Percentiles rank a stretch among this genome's conserved stretches.
phyloP scores from a whole-genome alignment of 768 basidiomycete species.

The Rhizopogon vulgaris region DNA sequence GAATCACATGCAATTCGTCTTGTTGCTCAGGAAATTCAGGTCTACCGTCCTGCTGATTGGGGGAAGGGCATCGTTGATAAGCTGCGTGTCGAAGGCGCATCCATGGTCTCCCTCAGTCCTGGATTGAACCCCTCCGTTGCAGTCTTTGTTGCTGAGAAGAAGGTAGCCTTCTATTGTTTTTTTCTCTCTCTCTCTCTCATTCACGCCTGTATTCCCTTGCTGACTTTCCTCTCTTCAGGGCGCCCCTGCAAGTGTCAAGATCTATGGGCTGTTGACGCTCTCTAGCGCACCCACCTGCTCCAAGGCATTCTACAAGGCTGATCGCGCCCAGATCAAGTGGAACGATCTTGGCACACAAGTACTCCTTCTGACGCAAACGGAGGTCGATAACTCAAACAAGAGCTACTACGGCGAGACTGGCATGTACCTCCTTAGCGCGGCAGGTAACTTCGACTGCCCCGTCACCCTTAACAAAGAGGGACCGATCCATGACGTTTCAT shows the following conservation, averaged over 20 bases:
- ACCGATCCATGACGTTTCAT: conserved; percentile 92
- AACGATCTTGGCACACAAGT: conserved; percentile 91
- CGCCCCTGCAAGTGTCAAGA: conserved; percentile 80
- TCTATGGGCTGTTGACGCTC: conserved; percentile 69
- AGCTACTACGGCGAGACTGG: conserved; percentile 98
- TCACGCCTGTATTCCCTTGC: background rate
- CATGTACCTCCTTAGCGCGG: conserved; percentile 61
- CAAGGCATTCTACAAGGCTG: conserved; percentile 91
- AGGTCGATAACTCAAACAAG: conserved; percentile 95
- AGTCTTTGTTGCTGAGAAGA: conserved; percentile 91
- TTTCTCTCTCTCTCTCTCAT: no score
- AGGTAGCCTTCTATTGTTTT: conserved; percentile 35
- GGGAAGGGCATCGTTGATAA: conserved; percentile 74
- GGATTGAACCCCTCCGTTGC: conserved; percentile 87
- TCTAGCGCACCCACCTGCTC: conserved; percentile 64
- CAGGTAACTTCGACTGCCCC: conserved; percentile 90
- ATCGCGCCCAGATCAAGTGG: conserved; percentile 93
- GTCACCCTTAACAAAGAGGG: conserved; percentile 92
- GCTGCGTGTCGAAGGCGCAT: conserved; percentile 79
- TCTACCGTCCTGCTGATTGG: conserved; percentile 79
- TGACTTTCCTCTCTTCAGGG: conserved; percentile 41
- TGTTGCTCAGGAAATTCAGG: conserved; percentile 76
- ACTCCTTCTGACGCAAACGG: conserved; percentile 87
- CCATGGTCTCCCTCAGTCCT: conserved; percentile 69
- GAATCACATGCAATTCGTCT: conserved; percentile 82